These are phyloP conservation scores for Nevesoporus exiguus DNA, from an alignment of 768 basidiomycete species.

Conservation along the genomic window DNA sequence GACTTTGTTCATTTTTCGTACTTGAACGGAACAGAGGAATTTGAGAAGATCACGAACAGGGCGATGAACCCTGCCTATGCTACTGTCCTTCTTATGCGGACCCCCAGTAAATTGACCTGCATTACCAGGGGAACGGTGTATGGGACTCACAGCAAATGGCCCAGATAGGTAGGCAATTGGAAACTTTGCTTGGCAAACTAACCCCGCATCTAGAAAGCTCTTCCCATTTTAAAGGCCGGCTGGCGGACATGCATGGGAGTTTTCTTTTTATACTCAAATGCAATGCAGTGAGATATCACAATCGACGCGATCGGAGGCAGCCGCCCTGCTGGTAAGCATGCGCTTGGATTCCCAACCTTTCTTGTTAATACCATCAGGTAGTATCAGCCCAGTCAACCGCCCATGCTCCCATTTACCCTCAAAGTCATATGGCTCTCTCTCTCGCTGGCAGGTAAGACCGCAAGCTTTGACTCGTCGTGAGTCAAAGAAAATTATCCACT, in stretches of 20 bases:
- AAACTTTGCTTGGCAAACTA: not conserved
- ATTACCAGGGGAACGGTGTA: not conserved
- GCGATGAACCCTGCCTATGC: not conserved
- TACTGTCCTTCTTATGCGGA: not conserved
- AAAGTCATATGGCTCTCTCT: slow-evolving; percentile 58
- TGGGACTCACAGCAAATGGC: not conserved
- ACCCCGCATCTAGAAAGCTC: not conserved
- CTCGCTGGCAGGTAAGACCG: slow-evolving; percentile 46
- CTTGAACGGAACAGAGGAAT: not conserved
- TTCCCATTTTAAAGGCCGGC: not conserved
- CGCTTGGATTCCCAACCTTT: not conserved
- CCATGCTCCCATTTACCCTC: slow-evolving; percentile 55
- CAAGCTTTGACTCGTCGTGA: not conserved
- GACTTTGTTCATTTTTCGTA: not conserved
- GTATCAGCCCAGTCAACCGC: not conserved
- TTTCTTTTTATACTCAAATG: not conserved
- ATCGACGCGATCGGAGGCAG: not conserved
- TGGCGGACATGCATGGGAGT: not conserved
- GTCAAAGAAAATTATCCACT: not conserved
- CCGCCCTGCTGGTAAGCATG: not conserved
- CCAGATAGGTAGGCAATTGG: not conserved
- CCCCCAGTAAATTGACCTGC: not conserved
- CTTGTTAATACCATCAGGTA: not conserved
- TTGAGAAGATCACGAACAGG: not conserved
- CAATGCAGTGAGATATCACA: not conserved